Percentiles rank a stretch among this genome's conserved stretches.
These are phyloP conservation scores for Penicillium polonicum DNA, from an alignment of 2,329 filamentous ascomycete genomes.

Conservation along the genomic window DNA sequence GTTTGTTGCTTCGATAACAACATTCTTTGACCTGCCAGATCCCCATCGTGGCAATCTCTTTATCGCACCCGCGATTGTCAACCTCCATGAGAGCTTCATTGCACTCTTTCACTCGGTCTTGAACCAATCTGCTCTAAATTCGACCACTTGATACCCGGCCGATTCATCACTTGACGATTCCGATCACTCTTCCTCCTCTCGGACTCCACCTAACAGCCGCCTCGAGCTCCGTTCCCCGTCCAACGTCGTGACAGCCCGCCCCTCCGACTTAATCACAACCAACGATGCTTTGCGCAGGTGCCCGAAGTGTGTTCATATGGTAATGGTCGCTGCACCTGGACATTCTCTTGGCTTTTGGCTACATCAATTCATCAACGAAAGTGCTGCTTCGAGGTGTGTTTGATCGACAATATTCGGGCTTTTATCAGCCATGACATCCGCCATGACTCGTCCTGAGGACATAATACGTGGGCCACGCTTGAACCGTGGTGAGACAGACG, in stretches of 20 bases:
- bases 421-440: slow-evolving; percentile 29
- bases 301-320: slow-evolving; percentile 1
- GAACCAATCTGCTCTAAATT: slow-evolving; percentile 3
- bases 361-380: neutral
- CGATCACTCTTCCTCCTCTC: neutral
- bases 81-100: slow-evolving; percentile 8
- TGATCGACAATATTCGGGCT: slow-evolving; percentile 1
- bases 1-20: slow-evolving; percentile 5
- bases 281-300: slow-evolving; percentile 19
- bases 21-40: slow-evolving; percentile 4
- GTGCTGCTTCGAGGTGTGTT: neutral
- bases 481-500: slow-evolving; percentile 34
- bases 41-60: slow-evolving; percentile 7
- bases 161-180: neutral
- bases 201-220: neutral
- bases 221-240: neutral
- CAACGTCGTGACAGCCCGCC: slow-evolving; percentile 1
- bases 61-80: slow-evolving; percentile 1
- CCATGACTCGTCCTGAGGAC: slow-evolving; percentile 42
- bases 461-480: slow-evolving; percentile 34
- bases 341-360: neutral
- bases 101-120: slow-evolving; percentile 9
- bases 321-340: slow-evolving; percentile 10
- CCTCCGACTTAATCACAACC: slow-evolving; percentile 3
- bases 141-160: neutral